phyloP scores from a whole-genome alignment of 345 rosid species.

The Hibiscus syriacus region DNA sequence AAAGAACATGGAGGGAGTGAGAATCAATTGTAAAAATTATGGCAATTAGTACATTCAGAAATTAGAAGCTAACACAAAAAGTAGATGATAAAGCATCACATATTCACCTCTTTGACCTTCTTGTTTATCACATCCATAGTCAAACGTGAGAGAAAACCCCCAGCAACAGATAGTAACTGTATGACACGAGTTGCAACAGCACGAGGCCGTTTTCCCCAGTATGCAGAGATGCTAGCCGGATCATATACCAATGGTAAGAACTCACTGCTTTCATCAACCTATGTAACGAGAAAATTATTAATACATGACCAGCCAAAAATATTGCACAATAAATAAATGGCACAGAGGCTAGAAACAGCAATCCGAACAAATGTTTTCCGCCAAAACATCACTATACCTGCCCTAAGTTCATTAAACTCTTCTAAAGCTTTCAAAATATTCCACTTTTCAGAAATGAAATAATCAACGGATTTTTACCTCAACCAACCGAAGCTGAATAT shows the following conservation, averaged over 20 bases:
- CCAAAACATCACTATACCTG: background rate
- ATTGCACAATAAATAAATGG: background rate
- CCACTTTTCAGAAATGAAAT: background rate
- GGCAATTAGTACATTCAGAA: background rate
- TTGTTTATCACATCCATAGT: slow-evolving; percentile 66
- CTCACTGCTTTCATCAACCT: slow-evolving; percentile 93
- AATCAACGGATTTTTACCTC: slow-evolving; percentile 41
- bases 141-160: slow-evolving; percentile 83
- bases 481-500: slow-evolving; percentile 65
- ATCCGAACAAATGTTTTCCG: background rate
- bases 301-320: slow-evolving; percentile 9
- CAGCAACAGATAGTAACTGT: no score
- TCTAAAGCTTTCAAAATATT: background rate
- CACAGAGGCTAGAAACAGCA: background rate
- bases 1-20: background rate
- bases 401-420: background rate
- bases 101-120: slow-evolving; percentile 78
- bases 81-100: background rate
- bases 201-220: no score
- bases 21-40: background rate
- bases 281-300: slow-evolving; percentile 7
- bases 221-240: no score
- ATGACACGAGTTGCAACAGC: no score
- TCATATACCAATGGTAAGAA: no score
- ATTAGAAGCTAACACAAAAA: background rate